Evolutionary conservation across 805 yeast genomes (phyloP).

Genomic region (Metschnikowia drakensbergensis): DNA sequence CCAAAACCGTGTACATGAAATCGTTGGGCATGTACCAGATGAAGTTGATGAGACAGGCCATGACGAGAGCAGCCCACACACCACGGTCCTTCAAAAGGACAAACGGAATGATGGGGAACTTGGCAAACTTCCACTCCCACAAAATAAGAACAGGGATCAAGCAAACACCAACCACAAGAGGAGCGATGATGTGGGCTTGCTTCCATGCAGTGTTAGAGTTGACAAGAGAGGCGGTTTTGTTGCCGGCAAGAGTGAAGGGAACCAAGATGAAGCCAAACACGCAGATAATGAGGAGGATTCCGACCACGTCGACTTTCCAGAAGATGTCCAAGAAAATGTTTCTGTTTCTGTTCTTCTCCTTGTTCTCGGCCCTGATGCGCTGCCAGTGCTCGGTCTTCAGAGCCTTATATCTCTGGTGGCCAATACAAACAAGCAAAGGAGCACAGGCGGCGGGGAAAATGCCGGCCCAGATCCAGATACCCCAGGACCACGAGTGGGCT

Average conservation of each 20-base stretch:
- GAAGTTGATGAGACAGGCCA: slow-evolving; percentile 57
- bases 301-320: slow-evolving; percentile 66
- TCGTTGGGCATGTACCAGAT: slow-evolving; percentile 68
- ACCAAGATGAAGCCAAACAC: slow-evolving; percentile 62
- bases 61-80: slow-evolving; percentile 64
- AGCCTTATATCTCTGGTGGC: slow-evolving; percentile 56
- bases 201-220: slow-evolving; percentile 46
- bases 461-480: slow-evolving; percentile 77
- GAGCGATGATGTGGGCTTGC: slow-evolving; percentile 59
- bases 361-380: slow-evolving; percentile 36
- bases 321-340: slow-evolving; percentile 35
- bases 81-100: slow-evolving; percentile 62
- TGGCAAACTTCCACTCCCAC: slow-evolving; percentile 58
- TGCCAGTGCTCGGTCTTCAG: slow-evolving; percentile 50
- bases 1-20: slow-evolving; percentile 61
- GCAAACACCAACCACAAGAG: slow-evolving; percentile 63
- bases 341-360: slow-evolving; percentile 21
- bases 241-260: slow-evolving; percentile 73
- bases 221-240: slow-evolving; percentile 15
- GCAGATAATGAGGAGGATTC: slow-evolving; percentile 52
- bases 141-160: slow-evolving; percentile 54
- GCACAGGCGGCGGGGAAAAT: slow-evolving; percentile 62
- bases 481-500: slow-evolving; percentile 60
- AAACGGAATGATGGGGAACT: slow-evolving; percentile 61
- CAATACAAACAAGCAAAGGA: slow-evolving; percentile 53